Conservation (phyloP, 768 basidiomycete species). For the Leucocoprinus leucothites region DNA sequence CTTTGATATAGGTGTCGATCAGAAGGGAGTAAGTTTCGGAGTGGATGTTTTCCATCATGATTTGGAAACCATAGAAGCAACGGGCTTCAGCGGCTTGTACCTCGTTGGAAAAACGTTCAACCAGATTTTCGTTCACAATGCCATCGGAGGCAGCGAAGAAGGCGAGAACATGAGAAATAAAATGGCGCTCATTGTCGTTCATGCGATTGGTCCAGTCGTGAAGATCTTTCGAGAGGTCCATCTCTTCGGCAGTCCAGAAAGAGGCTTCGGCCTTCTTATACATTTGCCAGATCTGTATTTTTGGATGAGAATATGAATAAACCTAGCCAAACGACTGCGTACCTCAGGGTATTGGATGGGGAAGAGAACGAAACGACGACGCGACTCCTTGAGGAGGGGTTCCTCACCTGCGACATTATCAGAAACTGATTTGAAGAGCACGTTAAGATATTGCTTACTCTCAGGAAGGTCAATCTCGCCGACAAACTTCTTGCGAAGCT, state of each 20-base stretch:
- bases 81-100: constrained; percentile 93
- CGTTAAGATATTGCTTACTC: constrained; percentile 29
- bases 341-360: constrained; percentile 95
- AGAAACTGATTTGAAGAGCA: constrained; percentile 33
- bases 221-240: constrained; percentile 89
- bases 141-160: constrained; percentile 98
- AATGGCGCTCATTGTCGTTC: constrained; percentile 85
- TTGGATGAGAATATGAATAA: background rate
- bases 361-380: constrained; percentile 87
- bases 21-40: constrained; percentile 97
- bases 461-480: constrained; percentile 73
- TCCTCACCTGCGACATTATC: constrained; percentile 54
- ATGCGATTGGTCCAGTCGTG: constrained; percentile 88
- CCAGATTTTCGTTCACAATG: constrained; percentile 95
- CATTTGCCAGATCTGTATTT: constrained; percentile 88
- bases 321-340: constrained; percentile 16
- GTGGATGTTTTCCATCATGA: constrained; percentile 99
- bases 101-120: constrained; percentile 93
- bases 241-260: constrained; percentile 95
- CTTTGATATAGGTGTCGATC: constrained; percentile 95
- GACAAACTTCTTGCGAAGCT: constrained; percentile 51
- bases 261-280: constrained; percentile 97
- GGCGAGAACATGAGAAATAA: constrained; percentile 91
- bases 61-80: constrained; percentile 98
- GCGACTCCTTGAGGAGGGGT: constrained; percentile 78